Conservation (phyloP, 1,284 basidiomycete species). For the Anthracocystis walkeri region DNA sequence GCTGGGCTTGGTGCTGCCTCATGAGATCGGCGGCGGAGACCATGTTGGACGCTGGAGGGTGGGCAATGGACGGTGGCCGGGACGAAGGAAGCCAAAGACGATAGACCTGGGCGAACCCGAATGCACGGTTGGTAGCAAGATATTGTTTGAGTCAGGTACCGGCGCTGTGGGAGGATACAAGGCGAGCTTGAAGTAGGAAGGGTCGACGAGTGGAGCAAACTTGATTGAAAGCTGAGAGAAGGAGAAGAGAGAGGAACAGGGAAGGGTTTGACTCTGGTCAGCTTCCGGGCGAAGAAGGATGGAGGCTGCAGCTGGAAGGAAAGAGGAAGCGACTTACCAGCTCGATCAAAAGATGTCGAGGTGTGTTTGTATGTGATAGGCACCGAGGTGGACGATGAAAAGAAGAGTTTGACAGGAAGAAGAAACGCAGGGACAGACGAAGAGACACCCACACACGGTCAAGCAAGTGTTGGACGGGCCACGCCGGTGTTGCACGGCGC, state of each 20-base stretch:
- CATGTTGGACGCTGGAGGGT: constrained; percentile 33
- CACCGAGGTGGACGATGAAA: background rate
- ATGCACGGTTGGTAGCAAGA: constrained; percentile 1
- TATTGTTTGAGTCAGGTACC: background rate
- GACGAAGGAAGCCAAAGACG: constrained; percentile 50
- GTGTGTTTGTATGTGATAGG: no score
- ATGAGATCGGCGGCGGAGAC: constrained; percentile 65
- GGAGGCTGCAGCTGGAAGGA: background rate
- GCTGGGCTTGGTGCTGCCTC: constrained; percentile 53
- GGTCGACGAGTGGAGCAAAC: constrained; percentile 5
- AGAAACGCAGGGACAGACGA: background rate
- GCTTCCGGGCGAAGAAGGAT: background rate
- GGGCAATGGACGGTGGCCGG: constrained; percentile 39
- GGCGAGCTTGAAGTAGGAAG: background rate
- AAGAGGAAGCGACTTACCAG: no score
- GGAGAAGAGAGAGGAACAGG: background rate
- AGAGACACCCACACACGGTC: background rate
- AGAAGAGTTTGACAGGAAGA: background rate
- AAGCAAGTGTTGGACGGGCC: constrained; percentile 4
- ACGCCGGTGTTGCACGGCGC: background rate
- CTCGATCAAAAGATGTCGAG: no score
- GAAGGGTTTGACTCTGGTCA: background rate
- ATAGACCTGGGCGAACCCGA: constrained; percentile 38
- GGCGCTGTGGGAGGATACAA: background rate
- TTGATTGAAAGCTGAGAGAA: background rate